Conservation (phyloP, 768 basidiomycete species). For the Sistotremastrum niveocremeum region DNA sequence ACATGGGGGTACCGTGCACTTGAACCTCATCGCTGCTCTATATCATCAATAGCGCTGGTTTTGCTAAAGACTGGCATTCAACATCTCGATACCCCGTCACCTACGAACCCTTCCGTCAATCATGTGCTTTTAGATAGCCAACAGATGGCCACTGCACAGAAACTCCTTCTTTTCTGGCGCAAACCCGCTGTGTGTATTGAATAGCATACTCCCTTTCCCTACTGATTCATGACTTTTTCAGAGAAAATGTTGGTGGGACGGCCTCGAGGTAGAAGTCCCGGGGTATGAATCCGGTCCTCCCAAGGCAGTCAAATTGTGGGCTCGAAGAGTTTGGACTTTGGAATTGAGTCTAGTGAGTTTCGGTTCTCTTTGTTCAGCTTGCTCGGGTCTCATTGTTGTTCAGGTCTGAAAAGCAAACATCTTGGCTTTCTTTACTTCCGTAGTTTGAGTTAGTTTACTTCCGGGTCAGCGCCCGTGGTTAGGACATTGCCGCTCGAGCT, state of each 20-base stretch:
- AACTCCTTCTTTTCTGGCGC: constrained; percentile 93
- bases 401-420: too few relatives aligned
- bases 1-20: constrained; percentile 95
- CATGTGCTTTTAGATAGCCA: constrained; percentile 47
- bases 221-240: constrained; percentile 19
- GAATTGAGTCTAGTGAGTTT: constrained; percentile 78
- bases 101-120: constrained; percentile 57
- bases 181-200: constrained; percentile 83
- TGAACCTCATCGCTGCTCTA: constrained; percentile 93
- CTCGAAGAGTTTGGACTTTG: constrained; percentile 93
- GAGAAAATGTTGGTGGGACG: constrained; percentile 99
- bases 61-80: constrained; percentile 93
- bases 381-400: too few relatives aligned
- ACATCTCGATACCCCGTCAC: constrained; percentile 37
- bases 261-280: constrained; percentile 72
- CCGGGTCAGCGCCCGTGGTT: too few relatives aligned
- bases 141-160: constrained; percentile 97
- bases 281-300: constrained; percentile 31
- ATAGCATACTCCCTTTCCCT: constrained; percentile 3
- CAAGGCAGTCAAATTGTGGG: constrained; percentile 80
- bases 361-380: too few relatives aligned
- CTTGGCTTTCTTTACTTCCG: too few relatives aligned
- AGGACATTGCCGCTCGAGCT: too few relatives aligned
- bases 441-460: too few relatives aligned
- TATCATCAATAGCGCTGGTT: constrained; percentile 95